These are phyloP conservation scores for Heliocybe sulcata DNA, from an alignment of 1,284 basidiomycete species.

Conservation along the genomic window DNA sequence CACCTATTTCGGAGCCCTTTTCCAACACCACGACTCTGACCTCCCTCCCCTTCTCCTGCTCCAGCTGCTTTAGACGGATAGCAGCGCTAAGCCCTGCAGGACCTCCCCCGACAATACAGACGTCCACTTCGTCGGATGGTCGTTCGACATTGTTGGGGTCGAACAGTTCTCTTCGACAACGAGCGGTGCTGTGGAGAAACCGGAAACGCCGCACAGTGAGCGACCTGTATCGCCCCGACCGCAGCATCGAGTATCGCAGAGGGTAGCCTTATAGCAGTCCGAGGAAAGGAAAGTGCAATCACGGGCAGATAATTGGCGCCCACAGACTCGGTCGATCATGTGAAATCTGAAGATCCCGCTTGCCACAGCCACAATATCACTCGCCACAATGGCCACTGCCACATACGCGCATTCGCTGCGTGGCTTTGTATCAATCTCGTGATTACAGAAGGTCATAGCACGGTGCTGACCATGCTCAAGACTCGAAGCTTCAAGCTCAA, in stretches of 20 bases:
- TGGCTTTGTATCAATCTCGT: no score
- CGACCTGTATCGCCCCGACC: not conserved
- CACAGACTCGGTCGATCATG: no score
- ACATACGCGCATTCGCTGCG: no score
- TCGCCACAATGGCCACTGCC: no score
- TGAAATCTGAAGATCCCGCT: no score
- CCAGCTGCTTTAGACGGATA: constrained; percentile 92
- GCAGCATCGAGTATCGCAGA: not conserved
- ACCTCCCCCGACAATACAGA: constrained; percentile 95
- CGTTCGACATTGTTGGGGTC: constrained; percentile 58
- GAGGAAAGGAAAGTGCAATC: no score
- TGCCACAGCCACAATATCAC: no score
- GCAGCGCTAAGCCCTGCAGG: constrained; percentile 96
- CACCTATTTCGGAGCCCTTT: constrained; percentile 90
- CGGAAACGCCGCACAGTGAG: not conserved
- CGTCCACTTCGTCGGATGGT: constrained; percentile 85
- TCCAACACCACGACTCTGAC: constrained; percentile 93
- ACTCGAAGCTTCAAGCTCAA: no score
- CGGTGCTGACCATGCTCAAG: no score
- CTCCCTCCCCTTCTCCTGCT: constrained; percentile 72
- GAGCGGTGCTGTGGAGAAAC: constrained; percentile 23
- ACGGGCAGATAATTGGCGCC: no score
- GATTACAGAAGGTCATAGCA: no score
- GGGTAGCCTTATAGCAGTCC: no score
- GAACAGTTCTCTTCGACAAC: constrained; percentile 30